Conservation (phyloP, 2,329 filamentous ascomycete genomes). For the Aspergillus sp. region DNA sequence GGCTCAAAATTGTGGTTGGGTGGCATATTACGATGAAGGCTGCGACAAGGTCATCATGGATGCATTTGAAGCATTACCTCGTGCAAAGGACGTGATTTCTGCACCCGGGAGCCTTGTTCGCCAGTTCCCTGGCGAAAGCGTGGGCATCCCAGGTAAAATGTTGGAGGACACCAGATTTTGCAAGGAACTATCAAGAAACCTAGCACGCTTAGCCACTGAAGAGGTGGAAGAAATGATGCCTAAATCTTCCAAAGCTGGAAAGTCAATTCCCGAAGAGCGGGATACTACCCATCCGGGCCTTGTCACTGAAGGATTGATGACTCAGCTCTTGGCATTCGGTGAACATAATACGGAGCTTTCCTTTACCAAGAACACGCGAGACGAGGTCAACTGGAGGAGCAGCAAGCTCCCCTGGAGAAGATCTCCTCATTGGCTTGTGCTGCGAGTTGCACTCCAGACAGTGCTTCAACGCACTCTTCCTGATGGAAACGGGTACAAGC, state of each 20-base stretch:
- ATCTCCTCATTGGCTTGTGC: slow-evolving; percentile 1
- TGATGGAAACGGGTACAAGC: background rate
- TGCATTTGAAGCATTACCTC: too few species aligned
- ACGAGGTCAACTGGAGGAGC: slow-evolving; percentile 6
- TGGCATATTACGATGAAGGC: too few species aligned
- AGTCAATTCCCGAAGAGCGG: slow-evolving; percentile 37
- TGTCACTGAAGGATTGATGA: slow-evolving; percentile 4
- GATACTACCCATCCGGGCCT: slow-evolving; percentile 37
- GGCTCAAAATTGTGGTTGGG: too few species aligned
- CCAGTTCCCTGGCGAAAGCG: too few species aligned
- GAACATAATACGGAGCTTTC: background rate
- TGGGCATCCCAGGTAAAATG: too few species aligned
- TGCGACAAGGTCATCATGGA: too few species aligned
- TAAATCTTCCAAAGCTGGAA: slow-evolving; percentile 36
- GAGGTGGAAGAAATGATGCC: slow-evolving; percentile 32
- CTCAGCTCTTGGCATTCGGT: background rate
- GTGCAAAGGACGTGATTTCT: too few species aligned
- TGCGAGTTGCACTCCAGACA: background rate
- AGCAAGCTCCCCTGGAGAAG: slow-evolving; percentile 2
- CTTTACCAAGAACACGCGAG: background rate
- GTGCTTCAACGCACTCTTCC: background rate
- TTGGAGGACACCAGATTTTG: too few species aligned
- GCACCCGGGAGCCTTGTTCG: too few species aligned
- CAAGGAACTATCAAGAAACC: too few species aligned
- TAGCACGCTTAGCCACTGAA: too few species aligned